phyloP scores from a whole-genome alignment of 768 basidiomycete genomes.

The Suillus lakei region DNA sequence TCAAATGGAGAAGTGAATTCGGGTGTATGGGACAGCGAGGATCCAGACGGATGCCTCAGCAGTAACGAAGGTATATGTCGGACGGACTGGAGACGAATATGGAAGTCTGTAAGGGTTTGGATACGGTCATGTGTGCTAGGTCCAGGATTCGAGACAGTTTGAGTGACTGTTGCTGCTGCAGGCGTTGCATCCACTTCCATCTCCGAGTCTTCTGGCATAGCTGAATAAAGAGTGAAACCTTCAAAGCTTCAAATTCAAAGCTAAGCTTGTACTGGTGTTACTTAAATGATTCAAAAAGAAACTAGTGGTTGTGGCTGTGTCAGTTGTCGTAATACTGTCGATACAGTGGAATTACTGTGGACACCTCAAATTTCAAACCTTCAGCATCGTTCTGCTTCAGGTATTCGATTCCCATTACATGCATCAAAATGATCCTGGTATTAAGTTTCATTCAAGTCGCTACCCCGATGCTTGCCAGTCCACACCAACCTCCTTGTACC shows the following conservation, averaged over 20 bases:
- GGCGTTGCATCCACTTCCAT: conserved; percentile 11
- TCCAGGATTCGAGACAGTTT: conserved; percentile 9
- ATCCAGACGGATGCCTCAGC: conserved; percentile 42
- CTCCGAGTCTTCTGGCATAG: conserved; percentile 6
- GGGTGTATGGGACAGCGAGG: conserved; percentile 24
- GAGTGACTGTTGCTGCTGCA: not conserved
- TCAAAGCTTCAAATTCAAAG: too few relatives aligned
- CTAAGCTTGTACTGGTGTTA: not conserved
- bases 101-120: conserved; percentile 50
- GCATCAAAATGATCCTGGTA: not conserved
- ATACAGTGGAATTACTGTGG: too few relatives aligned
- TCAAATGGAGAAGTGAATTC: conserved; percentile 35
- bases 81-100: conserved; percentile 46
- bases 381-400: not conserved
- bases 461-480: conserved; percentile 25
- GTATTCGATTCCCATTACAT: not conserved
- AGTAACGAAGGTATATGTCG: conserved; percentile 52
- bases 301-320: conserved; percentile 8
- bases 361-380: not conserved
- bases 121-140: conserved; percentile 48
- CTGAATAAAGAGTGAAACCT: not conserved
- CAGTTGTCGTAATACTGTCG: too few relatives aligned
- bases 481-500: conserved; percentile 25
- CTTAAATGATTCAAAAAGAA: not conserved
- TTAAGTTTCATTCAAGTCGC: not conserved